Evolutionary conservation across 495 filamentous ascomycete species (phyloP), one percentile per base, ranked within the genome.

Genomic region (Collariella sp.): DNA sequence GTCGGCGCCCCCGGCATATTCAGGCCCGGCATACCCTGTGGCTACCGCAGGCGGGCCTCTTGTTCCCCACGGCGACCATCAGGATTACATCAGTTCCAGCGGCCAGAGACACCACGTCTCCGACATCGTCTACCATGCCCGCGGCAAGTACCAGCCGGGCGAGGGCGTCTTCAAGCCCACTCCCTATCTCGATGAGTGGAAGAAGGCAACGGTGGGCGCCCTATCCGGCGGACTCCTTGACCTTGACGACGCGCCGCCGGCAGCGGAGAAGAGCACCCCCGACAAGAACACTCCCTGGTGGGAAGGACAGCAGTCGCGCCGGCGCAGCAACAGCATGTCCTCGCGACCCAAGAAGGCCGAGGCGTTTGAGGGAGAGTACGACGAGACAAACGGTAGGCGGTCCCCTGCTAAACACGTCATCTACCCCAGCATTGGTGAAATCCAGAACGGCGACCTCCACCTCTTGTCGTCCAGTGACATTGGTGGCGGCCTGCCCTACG

Each of bases 171-270:
- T 77, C 58, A 64, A 71, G 41, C 70, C 74, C 20, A 70, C 73
- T 0, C 59, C 58, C 50, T 75, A 75, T 38, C 63, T 82, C 11
- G 73, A 82, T 46, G 81, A 84, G 62, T 84, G 81, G 81, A 79
- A 72, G 62, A 74, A 74, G 45, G 78, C 69, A 29, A 76, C 74
- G 0, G 70, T 76, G 10, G 80, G 78, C 35, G 67, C 70, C 7
- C 61, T 84, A 33, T 67, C 72, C 0, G 77, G 76, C 26, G 58
- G 70, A 10, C 60, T 80, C 35, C 72, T 84, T 13, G 74, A 76
- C 50, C 62, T 79, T 43, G 69, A 70, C 7, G 65, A 74, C 1
- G 66, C 67, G 18, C 55, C 61, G 33, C 59, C 70, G 11, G 40
- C 61, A 15, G 53, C 52, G 31, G 72, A 73, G 13, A 76, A 71